Evolutionary conservation across 345 rosid species (phyloP), one percentile per base, ranked within the genome.

Genomic region (Eucalyptus cloeziana): DNA sequence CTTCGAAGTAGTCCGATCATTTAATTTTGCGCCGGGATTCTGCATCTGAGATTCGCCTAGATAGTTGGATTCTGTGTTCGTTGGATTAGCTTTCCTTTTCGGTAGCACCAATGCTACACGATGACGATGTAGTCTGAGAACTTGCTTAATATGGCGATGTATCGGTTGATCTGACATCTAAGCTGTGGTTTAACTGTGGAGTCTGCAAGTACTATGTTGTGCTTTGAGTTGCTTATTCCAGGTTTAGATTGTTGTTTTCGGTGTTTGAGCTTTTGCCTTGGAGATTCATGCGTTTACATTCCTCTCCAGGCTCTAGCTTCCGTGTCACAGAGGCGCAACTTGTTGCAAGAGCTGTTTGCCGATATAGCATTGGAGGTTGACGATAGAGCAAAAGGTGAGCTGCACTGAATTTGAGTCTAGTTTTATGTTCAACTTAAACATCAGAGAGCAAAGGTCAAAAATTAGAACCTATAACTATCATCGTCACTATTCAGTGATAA

Each of bases 301-400:
- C 13, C 79, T 88, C 89, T 47, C 51, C 93, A 98, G 99, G 99
- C 99, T 87, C 92, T 94, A 80, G 96, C 94, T 86, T 97, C 99
- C 87, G 93, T 98, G 33, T 90, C 98, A 80, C 99, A 95, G 93
- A 95, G 98, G 88, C 97, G 96, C 87, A 94, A 97, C 92, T 91
- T 96, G 92, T 92, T 98, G 91, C 99, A 96, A 86, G 97, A 95
- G 89, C 90, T 98, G 89, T 97, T 98, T 88, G 97, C 99, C 31
- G 99, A 97, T 89, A 92, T 96, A 88, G 99, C 99, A 90, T 90
- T 97, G 80, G 98, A 95, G 94, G 97, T 97, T 27, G 99, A 97
- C 92, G 97, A 97, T 52, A 96, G 96, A 85, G 99, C 99, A 67
- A 96, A 92, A 95, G 98, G 99, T 98, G 49, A 90, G 91, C 87